Evolutionary conservation across 2,329 filamentous ascomycete genomes (phyloP).

Genomic region (Nemania sp.): DNA sequence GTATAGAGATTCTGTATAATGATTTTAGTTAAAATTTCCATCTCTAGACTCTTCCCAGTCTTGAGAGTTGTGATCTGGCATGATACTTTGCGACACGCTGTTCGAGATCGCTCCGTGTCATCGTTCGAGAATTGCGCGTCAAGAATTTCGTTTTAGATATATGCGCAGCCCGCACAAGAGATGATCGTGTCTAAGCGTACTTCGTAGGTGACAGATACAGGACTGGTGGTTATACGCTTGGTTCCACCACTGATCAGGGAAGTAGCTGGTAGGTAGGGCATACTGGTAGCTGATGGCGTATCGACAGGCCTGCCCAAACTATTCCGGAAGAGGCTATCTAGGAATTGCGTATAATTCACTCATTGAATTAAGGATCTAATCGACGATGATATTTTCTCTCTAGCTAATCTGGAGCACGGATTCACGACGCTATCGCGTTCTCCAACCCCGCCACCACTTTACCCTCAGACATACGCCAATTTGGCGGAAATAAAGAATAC

Average conservation of each 20-base stretch:
- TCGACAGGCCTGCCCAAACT: slow-evolving; percentile 9
- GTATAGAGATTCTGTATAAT: no score
- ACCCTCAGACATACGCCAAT: slow-evolving; percentile 1
- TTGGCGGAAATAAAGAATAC: slow-evolving; percentile 1
- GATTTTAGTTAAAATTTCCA: no score
- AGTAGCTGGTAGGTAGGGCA: neutral
- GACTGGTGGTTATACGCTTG: neutral
- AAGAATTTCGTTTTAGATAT: no score
- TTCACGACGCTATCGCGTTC: slow-evolving; percentile 3
- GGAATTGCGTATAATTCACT: slow-evolving; percentile 2
- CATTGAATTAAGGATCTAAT: neutral
- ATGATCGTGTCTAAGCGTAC: neutral
- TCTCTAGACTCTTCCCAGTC: no score
- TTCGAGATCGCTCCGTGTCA: neutral
- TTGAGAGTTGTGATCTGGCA: neutral
- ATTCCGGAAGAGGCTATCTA: neutral
- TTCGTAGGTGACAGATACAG: no score
- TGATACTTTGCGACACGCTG: neutral
- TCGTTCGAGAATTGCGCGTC: neutral
- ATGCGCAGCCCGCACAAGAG: neutral
- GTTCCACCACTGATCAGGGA: slow-evolving; percentile 6
- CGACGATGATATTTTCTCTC: neutral
- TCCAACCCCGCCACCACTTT: slow-evolving; percentile 17
- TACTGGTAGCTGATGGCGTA: slow-evolving; percentile 14
- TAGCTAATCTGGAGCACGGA: neutral